phyloP scores from a whole-genome alignment of 1,139 yeast species.

The Nakaseomyces kungkrabaensis region DNA sequence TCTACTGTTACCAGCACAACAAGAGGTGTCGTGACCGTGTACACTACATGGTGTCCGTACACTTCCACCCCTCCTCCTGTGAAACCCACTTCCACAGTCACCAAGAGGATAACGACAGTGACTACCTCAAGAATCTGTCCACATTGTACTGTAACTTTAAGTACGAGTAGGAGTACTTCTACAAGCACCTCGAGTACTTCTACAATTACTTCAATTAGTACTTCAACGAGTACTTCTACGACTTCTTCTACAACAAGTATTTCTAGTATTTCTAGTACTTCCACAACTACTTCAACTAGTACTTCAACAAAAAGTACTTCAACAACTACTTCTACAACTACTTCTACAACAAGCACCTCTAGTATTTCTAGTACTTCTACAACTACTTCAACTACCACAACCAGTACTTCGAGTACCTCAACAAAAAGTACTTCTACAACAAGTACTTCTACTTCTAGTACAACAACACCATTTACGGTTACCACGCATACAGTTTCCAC shows the following conservation, averaged over 20 bases:
- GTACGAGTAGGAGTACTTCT: not conserved
- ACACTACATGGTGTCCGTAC: constrained; percentile 6
- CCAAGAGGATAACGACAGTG: not conserved
- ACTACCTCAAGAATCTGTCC: not conserved
- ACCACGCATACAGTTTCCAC: not conserved
- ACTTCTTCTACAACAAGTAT: not conserved
- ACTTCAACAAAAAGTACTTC: not conserved
- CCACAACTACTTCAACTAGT: not conserved
- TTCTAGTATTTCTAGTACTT: no score
- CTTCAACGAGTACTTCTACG: not conserved
- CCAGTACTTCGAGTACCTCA: not conserved
- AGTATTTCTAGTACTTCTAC: constrained; percentile 3
- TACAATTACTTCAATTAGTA: not conserved
- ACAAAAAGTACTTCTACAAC: not conserved
- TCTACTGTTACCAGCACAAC: constrained; percentile 4
- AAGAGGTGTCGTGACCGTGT: constrained; percentile 3
- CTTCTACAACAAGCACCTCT: not conserved
- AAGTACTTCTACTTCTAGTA: not conserved
- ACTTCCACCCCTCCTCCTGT: not conserved
- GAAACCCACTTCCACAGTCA: not conserved
- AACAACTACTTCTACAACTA: constrained; percentile 1
- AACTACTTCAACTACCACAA: not conserved
- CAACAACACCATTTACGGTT: not conserved
- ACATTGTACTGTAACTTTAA: not conserved
- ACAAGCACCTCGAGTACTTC: not conserved